Evolutionary conservation across 2,329 filamentous ascomycete genomes (phyloP).

Genomic region (Gaeumannomyces tritici): DNA sequence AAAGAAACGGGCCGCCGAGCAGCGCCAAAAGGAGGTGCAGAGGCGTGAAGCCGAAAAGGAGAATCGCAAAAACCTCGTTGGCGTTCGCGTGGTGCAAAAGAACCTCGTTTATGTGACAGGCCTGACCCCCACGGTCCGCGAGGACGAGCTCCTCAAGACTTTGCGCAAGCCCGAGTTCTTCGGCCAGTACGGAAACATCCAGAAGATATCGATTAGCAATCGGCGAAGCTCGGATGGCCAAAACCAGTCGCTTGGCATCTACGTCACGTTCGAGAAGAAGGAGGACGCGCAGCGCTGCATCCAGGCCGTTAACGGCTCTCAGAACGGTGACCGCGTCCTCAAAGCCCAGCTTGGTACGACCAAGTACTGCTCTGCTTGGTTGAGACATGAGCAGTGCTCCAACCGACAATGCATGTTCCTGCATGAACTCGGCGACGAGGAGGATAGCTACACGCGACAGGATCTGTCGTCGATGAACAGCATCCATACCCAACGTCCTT

Average conservation of each 20-base stretch:
- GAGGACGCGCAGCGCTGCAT: conserved; percentile 88
- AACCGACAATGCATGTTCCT: conserved; percentile 98
- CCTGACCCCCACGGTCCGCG: conserved; percentile 79
- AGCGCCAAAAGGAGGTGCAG: conserved; percentile 87
- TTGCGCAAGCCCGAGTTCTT: conserved; percentile 89
- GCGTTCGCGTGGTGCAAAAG: conserved; percentile 93
- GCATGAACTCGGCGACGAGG: conserved; percentile 96
- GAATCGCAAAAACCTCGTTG: conserved; percentile 90
- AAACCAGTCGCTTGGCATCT: conserved; percentile 87
- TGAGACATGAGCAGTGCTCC: conserved; percentile 87
- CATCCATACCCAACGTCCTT: conserved; percentile 65
- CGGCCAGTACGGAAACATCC: conserved; percentile 94
- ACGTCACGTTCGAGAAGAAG: conserved; percentile 94
- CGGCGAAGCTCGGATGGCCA: conserved; percentile 68
- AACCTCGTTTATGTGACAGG: conserved; percentile 98
- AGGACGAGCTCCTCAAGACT: conserved; percentile 86
- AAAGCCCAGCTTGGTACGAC: conserved; percentile 80
- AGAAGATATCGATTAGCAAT: conserved; percentile 98
- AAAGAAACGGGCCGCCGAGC: conserved; percentile 76
- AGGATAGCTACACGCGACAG: conserved; percentile 90
- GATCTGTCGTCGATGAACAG: conserved; percentile 93
- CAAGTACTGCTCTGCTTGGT: conserved; percentile 96
- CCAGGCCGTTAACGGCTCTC: conserved; percentile 80
- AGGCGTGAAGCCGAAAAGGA: conserved; percentile 94
- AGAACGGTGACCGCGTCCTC: conserved; percentile 79